phyloP scores from a whole-genome alignment of 768 basidiomycete genomes.

The Lactifluus pinguis region DNA sequence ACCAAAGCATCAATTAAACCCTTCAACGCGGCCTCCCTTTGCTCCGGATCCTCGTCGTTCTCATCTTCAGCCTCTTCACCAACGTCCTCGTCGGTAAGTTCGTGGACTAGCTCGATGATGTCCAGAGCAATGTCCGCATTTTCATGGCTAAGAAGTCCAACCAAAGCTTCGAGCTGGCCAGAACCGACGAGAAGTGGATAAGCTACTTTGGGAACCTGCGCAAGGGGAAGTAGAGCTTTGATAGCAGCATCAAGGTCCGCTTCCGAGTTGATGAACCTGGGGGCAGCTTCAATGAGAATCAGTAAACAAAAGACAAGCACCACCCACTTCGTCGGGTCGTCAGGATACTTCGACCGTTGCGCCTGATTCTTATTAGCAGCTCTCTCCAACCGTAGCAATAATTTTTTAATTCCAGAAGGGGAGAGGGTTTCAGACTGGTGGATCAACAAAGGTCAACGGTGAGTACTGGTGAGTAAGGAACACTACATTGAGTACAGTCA shows the following conservation, averaged over 20 bases:
- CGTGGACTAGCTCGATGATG: slow-evolving; percentile 84
- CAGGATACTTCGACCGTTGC: slow-evolving; percentile 88
- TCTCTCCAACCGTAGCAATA: slow-evolving; percentile 76
- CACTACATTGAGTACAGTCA: slow-evolving; percentile 18
- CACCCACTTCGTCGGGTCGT: slow-evolving; percentile 81
- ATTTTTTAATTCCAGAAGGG: slow-evolving; percentile 58
- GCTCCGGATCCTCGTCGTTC: slow-evolving; percentile 52
- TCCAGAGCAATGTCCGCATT: slow-evolving; percentile 97
- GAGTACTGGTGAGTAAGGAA: not conserved
- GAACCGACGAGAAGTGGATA: slow-evolving; percentile 86
- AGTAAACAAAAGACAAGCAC: not conserved
- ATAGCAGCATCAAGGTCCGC: slow-evolving; percentile 85
- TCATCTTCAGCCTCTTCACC: slow-evolving; percentile 63
- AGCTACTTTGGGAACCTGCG: slow-evolving; percentile 72
- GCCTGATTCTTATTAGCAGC: slow-evolving; percentile 93
- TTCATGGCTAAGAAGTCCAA: slow-evolving; percentile 88
- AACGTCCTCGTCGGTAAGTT: slow-evolving; percentile 94
- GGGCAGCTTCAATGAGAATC: slow-evolving; percentile 5
- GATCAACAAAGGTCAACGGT: not conserved
- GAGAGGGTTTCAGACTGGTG: slow-evolving; percentile 57
- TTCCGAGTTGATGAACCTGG: slow-evolving; percentile 97
- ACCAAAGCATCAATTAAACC: slow-evolving; percentile 71
- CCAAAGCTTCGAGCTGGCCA: slow-evolving; percentile 57
- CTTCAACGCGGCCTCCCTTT: slow-evolving; percentile 61
- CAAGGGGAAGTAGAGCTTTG: slow-evolving; percentile 79